phyloP scores from a whole-genome alignment of 257 asterid genomes.

The Nicotiana knightiana region DNA sequence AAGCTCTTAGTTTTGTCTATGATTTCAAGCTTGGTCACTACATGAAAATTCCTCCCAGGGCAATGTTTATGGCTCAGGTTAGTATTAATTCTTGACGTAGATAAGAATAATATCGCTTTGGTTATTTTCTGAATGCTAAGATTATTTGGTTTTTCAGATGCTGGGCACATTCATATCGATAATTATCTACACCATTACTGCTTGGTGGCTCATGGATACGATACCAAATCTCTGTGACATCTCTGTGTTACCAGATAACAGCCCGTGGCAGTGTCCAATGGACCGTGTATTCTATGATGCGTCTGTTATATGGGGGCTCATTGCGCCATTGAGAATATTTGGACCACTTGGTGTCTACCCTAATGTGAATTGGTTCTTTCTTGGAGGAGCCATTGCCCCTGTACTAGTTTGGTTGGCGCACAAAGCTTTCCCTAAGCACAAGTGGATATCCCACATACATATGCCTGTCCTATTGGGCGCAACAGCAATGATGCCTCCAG shows the following conservation, averaged over 20 bases:
- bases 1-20: slow-evolving; percentile 37
- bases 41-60: slow-evolving; percentile 67
- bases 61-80: slow-evolving; percentile 66
- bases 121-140: neutral
- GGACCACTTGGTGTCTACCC: slow-evolving; percentile 43
- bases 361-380: slow-evolving; percentile 45
- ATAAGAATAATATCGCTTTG: neutral
- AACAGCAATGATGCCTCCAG: slow-evolving; percentile 51
- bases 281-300: slow-evolving; percentile 51
- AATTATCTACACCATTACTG: slow-evolving; percentile 22
- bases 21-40: slow-evolving; percentile 71
- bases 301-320: slow-evolving; percentile 59
- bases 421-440: slow-evolving; percentile 29
- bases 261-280: slow-evolving; percentile 49
- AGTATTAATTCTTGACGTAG: neutral
- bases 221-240: slow-evolving; percentile 47
- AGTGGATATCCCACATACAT: slow-evolving; percentile 39
- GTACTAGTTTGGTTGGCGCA: slow-evolving; percentile 31
- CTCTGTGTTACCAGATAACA: slow-evolving; percentile 22
- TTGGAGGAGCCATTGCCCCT: slow-evolving; percentile 45
- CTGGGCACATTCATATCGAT: slow-evolving; percentile 41
- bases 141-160: slow-evolving; percentile 19
- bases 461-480: slow-evolving; percentile 45
- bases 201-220: slow-evolving; percentile 52
- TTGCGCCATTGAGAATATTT: slow-evolving; percentile 50